These are phyloP conservation scores for Gaeumannomyces sp. DNA, from an alignment of 2,329 filamentous ascomycete genomes.

Conservation along the genomic window DNA sequence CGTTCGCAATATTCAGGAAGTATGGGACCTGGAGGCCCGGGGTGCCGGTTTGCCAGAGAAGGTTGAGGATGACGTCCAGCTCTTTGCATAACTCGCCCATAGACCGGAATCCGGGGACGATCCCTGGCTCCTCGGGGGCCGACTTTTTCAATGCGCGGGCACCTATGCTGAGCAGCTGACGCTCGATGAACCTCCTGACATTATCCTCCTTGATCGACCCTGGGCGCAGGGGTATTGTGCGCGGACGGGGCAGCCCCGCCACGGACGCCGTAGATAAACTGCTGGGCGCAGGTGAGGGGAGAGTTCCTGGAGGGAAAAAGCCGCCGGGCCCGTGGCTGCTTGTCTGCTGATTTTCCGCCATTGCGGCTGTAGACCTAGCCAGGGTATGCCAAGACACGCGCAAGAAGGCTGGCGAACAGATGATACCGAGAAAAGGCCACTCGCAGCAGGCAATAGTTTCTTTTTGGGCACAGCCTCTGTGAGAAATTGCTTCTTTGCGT, in stretches of 20 bases:
- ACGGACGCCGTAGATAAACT: constrained; percentile 34
- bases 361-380: constrained; percentile 9
- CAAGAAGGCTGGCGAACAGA: not conserved
- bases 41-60: constrained; percentile 82
- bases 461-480: constrained; percentile 16
- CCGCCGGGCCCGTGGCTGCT: constrained; percentile 34
- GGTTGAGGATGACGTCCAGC: constrained; percentile 66
- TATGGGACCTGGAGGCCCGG: constrained; percentile 79
- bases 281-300: constrained; percentile 48
- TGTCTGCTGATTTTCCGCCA: constrained; percentile 12
- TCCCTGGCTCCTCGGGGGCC: constrained; percentile 39
- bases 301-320: constrained; percentile 39
- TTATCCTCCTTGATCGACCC: constrained; percentile 56
- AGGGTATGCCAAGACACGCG: not conserved
- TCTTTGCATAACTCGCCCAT: constrained; percentile 69
- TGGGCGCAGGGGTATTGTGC: constrained; percentile 43
- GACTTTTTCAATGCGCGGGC: constrained; percentile 56
- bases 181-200: constrained; percentile 51
- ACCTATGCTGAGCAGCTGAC: constrained; percentile 45
- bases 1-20: constrained; percentile 68
- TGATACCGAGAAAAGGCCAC: too few species aligned
- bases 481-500: constrained; percentile 3
- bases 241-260: constrained; percentile 47
- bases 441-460: not conserved
- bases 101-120: constrained; percentile 45